Conservation (phyloP, 768 basidiomycete species). For the Tricholoma matsutake region DNA sequence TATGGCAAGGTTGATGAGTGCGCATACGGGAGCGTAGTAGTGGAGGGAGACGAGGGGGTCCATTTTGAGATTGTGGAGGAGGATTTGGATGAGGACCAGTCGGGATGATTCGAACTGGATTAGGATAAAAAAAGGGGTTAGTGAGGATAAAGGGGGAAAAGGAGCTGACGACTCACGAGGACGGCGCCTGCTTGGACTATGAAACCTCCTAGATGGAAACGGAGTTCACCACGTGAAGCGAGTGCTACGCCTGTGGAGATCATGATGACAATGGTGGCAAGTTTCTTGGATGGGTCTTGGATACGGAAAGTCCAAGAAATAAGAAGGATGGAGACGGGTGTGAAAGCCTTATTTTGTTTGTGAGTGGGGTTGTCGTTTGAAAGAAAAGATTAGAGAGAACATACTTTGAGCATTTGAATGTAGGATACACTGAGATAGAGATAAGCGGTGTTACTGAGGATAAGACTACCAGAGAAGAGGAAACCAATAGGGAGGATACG, state of each 20-base stretch:
- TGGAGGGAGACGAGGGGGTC: conserved; percentile 93
- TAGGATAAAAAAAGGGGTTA: too few relatives aligned
- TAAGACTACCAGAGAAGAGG: conserved; percentile 88
- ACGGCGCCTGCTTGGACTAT: conserved; percentile 85
- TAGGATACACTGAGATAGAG: conserved; percentile 89
- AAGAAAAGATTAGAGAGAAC: conserved; percentile 9
- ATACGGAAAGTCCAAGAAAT: conserved; percentile 92
- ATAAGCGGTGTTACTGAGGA: conserved; percentile 91
- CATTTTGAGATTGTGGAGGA: conserved; percentile 96
- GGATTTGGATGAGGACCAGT: conserved; percentile 93
- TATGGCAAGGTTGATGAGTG: conserved; percentile 79
- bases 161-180: conserved; percentile 46
- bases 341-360: conserved; percentile 65
- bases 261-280: conserved; percentile 82
- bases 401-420: conserved; percentile 94
- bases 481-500: conserved; percentile 93
- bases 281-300: conserved; percentile 79
- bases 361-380: neutral
- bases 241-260: conserved; percentile 89
- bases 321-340: conserved; percentile 83
- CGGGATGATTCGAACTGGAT: conserved; percentile 87
- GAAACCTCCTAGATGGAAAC: conserved; percentile 86
- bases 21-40: conserved; percentile 96
- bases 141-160: conserved; percentile 1
- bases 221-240: conserved; percentile 85